A percentile compares a stretch with the other conserved stretches of the same genome.
phyloP scores from a whole-genome alignment of 2,329 filamentous ascomycete species.

The Parafenestella ontariensis region DNA sequence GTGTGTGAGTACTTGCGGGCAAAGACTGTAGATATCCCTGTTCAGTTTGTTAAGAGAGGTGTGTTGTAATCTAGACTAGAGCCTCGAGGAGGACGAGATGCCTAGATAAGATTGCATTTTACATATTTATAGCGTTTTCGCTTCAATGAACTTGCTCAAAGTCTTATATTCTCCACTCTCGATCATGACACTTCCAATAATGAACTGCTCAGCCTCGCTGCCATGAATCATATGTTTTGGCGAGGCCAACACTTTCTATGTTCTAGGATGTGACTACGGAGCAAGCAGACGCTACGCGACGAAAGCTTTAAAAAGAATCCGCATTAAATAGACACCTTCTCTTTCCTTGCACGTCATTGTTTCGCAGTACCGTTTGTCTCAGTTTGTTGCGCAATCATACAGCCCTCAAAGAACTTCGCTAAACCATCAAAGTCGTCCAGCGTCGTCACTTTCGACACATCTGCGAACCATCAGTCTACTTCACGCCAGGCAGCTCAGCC shows the following conservation, averaged over 20 bases:
- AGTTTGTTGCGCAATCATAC: slow-evolving; percentile 9
- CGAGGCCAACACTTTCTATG: too few species aligned
- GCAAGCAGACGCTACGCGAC: too few species aligned
- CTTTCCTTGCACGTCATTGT: background rate
- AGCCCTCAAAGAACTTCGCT: slow-evolving; percentile 30
- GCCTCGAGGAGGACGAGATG: background rate
- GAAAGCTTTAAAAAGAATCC: too few species aligned
- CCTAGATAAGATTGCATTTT: background rate
- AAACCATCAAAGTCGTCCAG: slow-evolving; percentile 31
- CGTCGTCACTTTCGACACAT: slow-evolving; percentile 37
- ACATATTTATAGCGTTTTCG: background rate
- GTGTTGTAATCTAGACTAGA: slow-evolving; percentile 16
- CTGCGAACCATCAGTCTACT: slow-evolving; percentile 18
- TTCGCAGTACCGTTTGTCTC: background rate
- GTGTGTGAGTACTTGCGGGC: slow-evolving; percentile 55
- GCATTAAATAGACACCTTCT: too few species aligned
- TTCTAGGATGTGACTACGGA: too few species aligned
- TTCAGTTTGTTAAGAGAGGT: slow-evolving; percentile 53
- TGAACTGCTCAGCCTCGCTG: too few species aligned
- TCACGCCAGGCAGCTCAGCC: background rate
- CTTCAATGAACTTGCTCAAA: background rate
- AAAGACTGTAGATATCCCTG: slow-evolving; percentile 56
- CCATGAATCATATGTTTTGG: too few species aligned
- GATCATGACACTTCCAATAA: too few species aligned
- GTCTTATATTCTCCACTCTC: background rate